These are phyloP conservation scores for Botrytis squamosa DNA, from an alignment of 2,329 filamentous ascomycete species.

Conservation along the genomic window DNA sequence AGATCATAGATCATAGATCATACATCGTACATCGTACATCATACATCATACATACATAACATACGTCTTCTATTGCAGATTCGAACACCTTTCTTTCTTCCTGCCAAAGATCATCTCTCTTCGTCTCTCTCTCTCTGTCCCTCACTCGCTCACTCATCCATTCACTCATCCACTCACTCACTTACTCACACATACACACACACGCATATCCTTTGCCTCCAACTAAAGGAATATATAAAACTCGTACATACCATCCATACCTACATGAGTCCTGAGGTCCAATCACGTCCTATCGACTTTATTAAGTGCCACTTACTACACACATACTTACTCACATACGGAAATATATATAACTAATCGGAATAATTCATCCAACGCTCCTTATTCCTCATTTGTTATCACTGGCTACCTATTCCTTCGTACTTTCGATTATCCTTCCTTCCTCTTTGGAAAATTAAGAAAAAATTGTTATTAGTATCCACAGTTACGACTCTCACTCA, in stretches of 20 bases:
- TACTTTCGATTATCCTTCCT: not conserved
- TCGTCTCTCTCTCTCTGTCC: not conserved
- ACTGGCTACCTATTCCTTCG: not conserved
- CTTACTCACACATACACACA: not conserved
- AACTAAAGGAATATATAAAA: slow-evolving; percentile 3
- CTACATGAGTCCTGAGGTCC: not conserved
- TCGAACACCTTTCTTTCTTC: not conserved
- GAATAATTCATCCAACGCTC: not conserved
- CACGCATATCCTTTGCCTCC: not conserved
- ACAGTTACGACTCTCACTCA: slow-evolving; percentile 1
- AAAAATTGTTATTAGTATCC: not conserved
- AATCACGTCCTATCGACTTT: not conserved
- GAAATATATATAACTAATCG: not conserved
- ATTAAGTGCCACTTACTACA: not conserved
- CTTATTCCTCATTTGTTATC: not conserved
- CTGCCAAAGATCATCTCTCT: not conserved
- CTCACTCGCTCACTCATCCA: not conserved
- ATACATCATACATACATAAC: not conserved
- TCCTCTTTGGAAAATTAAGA: not conserved
- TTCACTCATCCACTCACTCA: too few species aligned
- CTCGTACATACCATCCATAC: not conserved
- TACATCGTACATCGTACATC: not conserved
- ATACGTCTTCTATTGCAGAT: not conserved
- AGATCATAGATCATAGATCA: not conserved
- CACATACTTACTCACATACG: not conserved